Evolutionary conservation across 2,329 filamentous ascomycete species (phyloP), one percentile per base, ranked within the genome.

Genomic region (Sporothrix globosa): DNA sequence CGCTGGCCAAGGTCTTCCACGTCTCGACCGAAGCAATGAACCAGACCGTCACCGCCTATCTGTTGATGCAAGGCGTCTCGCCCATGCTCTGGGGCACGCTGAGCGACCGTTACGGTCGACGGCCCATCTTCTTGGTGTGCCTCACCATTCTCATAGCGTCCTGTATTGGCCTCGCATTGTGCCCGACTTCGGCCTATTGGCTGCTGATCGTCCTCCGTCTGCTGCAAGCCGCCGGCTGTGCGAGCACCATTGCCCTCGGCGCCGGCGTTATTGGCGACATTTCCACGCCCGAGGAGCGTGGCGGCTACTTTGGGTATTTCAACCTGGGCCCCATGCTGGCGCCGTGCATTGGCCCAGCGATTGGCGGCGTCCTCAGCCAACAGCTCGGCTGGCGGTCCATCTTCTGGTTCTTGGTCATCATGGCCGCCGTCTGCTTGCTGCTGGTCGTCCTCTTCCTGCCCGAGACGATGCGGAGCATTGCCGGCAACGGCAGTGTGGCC

Each of bases 361-460:
- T 74, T 27, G 81, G 80, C 50, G 71, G 69, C n/a, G 71, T 71
- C 6, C 48, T 74, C 14, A 68, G 68, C 17, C 56, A 73, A 60
- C 56, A 67, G 11, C 60, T 73, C 19, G 70, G 70, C 21, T 74
- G 73, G 73, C 69, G 73, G 2, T 68, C 58, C 46, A 67, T 72
- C 30, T 74, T 74, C 41, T 72, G 72, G 70, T 69, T 73, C 10
- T 61, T 72, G 19, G 69, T 71, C 10, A 71, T 73, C 50, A 63
- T 70, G 61, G 70, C 72, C 4, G 70, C 54, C 0, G 53, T 73
- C 2, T 73, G 72, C 11, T 48, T 72, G 19, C 3, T 71, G 14
- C 44, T 72, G 6, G 50, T 73, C 2, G 75, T 89, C 2, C 79
- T 88, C 5, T 76, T 77, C 30, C 73, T 78, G 0, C 78, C 78